Evolutionary conservation across 1,284 basidiomycete genomes (phyloP).

Genomic region (Thelephora terrestris): DNA sequence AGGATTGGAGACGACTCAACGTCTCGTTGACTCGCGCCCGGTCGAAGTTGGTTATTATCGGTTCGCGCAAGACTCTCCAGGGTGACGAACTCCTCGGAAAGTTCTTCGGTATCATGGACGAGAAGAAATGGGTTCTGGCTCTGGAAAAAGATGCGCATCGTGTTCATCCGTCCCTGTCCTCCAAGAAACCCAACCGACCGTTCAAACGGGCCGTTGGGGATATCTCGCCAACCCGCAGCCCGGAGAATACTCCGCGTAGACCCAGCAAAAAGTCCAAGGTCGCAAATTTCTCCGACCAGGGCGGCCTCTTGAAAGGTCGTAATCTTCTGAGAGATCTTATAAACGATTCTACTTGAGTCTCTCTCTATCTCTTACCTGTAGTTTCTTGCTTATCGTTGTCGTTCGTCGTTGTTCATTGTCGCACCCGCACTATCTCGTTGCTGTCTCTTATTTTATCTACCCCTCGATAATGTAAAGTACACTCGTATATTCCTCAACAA

Average conservation of each 20-base stretch:
- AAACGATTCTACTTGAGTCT: slow-evolving; percentile 23
- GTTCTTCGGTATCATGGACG: slow-evolving; percentile 70
- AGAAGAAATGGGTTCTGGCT: slow-evolving; percentile 55
- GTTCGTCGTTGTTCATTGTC: no score
- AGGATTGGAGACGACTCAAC: slow-evolving; percentile 93
- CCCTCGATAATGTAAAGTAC: neutral
- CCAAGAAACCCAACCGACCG: no score
- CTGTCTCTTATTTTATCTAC: neutral
- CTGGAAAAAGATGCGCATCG: slow-evolving; percentile 46
- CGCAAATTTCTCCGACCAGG: slow-evolving; percentile 22
- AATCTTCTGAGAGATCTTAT: slow-evolving; percentile 51
- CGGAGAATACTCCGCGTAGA: slow-evolving; percentile 13
- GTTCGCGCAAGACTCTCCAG: slow-evolving; percentile 67
- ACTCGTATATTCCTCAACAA: neutral
- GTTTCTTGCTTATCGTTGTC: no score
- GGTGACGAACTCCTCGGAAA: slow-evolving; percentile 51
- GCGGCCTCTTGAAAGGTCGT: slow-evolving; percentile 39
- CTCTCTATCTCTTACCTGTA: neutral
- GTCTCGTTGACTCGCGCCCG: slow-evolving; percentile 93
- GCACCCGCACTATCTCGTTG: no score
- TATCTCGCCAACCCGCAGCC: slow-evolving; percentile 5
- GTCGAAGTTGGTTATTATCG: slow-evolving; percentile 85
- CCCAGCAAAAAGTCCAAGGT: slow-evolving; percentile 19
- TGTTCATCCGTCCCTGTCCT: slow-evolving; percentile 27
- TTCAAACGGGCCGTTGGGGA: no score